Percentiles rank a stretch among this genome's conserved stretches.
Conservation (phyloP, 805 yeast species). For the Wickerhamomyces queroliae region DNA sequence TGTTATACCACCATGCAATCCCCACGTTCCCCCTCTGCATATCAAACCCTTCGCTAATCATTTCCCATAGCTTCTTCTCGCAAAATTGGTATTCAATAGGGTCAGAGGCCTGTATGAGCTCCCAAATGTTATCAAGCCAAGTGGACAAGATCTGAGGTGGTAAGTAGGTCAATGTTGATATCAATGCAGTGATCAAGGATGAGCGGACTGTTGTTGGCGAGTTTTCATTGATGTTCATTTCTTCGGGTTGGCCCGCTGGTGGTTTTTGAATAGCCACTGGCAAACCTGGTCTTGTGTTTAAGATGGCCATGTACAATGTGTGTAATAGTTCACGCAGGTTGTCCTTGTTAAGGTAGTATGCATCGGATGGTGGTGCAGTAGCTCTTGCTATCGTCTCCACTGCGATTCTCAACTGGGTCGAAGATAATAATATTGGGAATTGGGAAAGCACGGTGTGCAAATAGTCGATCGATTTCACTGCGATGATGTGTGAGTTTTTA, state of each 20-base stretch:
- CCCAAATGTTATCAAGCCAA: conserved; percentile 45
- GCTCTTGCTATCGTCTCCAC: conserved; percentile 47
- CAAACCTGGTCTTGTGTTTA: conserved; percentile 28
- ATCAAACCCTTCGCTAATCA: conserved; percentile 52
- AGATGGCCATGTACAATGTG: conserved; percentile 35
- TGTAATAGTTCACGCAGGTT: conserved; percentile 32
- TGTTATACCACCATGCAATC: conserved; percentile 58
- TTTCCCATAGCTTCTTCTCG: conserved; percentile 41
- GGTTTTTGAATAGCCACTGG: conserved; percentile 16
- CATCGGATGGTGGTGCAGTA: conserved; percentile 29
- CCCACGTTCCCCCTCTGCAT: conserved; percentile 50
- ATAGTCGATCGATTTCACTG: conserved; percentile 30
- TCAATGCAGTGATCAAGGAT: conserved; percentile 39
- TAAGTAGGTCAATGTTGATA: conserved; percentile 48
- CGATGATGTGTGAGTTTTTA: conserved; percentile 15
- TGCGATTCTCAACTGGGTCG: conserved; percentile 52
- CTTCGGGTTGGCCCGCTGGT: not conserved
- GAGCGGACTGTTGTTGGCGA: conserved; percentile 35
- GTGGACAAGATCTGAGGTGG: conserved; percentile 33
- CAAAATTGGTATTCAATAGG: conserved; percentile 33
- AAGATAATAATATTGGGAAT: conserved; percentile 50
- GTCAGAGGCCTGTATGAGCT: conserved; percentile 27
- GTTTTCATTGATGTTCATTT: conserved; percentile 4
- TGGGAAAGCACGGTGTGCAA: conserved; percentile 42
- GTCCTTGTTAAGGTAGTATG: conserved; percentile 24